phyloP scores from a whole-genome alignment of 2,329 filamentous ascomycete genomes.

The Pezicula rhizophila region DNA sequence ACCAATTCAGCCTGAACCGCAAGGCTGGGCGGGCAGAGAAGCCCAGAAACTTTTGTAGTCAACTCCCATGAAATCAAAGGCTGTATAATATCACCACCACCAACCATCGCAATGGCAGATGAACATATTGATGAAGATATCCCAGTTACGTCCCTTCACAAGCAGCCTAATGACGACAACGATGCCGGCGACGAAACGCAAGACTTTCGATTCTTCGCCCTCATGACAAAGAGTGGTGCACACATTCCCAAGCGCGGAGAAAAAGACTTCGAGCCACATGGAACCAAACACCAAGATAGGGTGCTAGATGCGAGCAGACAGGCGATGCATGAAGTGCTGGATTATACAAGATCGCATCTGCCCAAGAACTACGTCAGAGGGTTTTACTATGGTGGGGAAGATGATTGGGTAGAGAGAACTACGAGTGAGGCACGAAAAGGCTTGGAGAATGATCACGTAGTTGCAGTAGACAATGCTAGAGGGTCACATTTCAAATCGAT shows the following conservation, averaged over 20 bases:
- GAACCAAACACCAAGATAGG: conserved; percentile 72
- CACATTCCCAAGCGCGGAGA: conserved; percentile 81
- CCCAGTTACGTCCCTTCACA: conserved; percentile 17
- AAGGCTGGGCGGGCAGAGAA: conserved; percentile 14
- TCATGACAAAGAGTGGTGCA: conserved; percentile 44
- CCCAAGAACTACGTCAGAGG: conserved; percentile 60
- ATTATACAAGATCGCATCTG: conserved; percentile 69
- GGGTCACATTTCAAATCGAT: conserved; percentile 71
- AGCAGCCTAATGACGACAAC: conserved; percentile 39
- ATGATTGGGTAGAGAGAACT: conserved; percentile 40
- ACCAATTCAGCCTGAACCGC: conserved; percentile 8
- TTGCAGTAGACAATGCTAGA: conserved; percentile 65
- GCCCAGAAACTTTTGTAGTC: background rate
- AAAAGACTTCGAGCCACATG: conserved; percentile 95
- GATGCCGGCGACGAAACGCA: conserved; percentile 74
- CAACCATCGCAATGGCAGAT: conserved; percentile 20
- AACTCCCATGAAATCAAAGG: background rate
- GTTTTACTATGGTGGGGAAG: conserved; percentile 63
- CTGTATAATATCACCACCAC: background rate
- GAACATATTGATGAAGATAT: conserved; percentile 25
- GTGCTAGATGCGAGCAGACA: conserved; percentile 74
- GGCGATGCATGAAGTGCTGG: conserved; percentile 84
- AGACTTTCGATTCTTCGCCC: conserved; percentile 72
- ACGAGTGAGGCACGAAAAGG: conserved; percentile 65
- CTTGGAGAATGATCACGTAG: conserved; percentile 46